Evolutionary conservation across 2,329 filamentous ascomycete genomes (phyloP).

Genomic region (Botrytis cinerea): DNA sequence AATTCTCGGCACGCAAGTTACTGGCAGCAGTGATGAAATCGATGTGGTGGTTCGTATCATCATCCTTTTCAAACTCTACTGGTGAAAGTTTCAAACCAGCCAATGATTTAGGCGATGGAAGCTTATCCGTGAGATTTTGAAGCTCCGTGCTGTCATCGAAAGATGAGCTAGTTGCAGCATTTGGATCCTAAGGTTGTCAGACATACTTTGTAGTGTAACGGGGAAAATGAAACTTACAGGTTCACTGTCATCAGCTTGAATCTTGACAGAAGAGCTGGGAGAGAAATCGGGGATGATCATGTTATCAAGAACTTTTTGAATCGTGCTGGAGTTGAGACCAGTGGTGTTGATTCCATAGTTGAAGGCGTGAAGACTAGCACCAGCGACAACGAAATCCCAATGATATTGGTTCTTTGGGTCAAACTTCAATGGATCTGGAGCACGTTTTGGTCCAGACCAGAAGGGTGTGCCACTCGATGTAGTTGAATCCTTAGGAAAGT

Average conservation of each 20-base stretch:
- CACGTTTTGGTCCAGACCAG: constrained; percentile 98
- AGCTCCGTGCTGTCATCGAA: constrained; percentile 78
- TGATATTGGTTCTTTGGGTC: constrained; percentile 83
- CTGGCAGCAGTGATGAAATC: constrained; percentile 98
- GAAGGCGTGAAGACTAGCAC: constrained; percentile 91
- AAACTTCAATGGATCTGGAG: constrained; percentile 88
- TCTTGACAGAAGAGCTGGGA: constrained; percentile 88
- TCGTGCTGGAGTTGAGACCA: constrained; percentile 68
- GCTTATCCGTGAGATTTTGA: constrained; percentile 66
- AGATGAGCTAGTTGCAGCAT: constrained; percentile 54
- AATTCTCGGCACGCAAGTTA: constrained; percentile 95
- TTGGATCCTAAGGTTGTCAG: constrained; percentile 64
- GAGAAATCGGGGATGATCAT: constrained; percentile 96
- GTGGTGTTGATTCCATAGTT: constrained; percentile 97
- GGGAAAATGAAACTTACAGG: constrained; percentile 56
- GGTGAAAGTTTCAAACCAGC: constrained; percentile 86
- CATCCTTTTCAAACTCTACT: constrained; percentile 98
- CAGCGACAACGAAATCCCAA: constrained; percentile 83
- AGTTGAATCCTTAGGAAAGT: constrained; percentile 92
- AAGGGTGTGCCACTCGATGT: constrained; percentile 89
- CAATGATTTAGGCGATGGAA: constrained; percentile 78
- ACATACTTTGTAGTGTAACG: not conserved
- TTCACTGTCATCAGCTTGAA: constrained; percentile 93
- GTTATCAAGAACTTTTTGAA: constrained; percentile 78
- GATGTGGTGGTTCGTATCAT: constrained; percentile 97